These are phyloP conservation scores for Amorphotheca resinae DNA, from an alignment of 495 filamentous ascomycete species.

Conservation along the genomic window DNA sequence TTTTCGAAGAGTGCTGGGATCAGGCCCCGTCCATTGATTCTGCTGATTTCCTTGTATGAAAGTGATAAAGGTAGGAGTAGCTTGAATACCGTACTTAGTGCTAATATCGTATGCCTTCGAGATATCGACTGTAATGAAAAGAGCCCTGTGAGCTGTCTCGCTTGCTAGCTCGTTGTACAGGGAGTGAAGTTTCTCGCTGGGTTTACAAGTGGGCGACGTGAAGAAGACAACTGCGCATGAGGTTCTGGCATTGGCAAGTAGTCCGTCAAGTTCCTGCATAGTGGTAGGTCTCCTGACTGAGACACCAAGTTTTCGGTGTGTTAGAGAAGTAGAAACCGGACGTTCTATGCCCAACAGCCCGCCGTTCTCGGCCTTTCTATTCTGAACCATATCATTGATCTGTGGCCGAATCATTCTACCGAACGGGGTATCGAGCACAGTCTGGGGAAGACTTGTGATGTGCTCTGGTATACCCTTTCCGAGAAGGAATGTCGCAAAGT, in stretches of 20 bases:
- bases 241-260: slow-evolving; percentile 44
- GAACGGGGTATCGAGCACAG: slow-evolving; percentile 79
- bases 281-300: slow-evolving; percentile 27
- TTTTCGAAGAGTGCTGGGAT: slow-evolving; percentile 49
- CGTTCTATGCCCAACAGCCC: slow-evolving; percentile 39
- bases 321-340: slow-evolving; percentile 19
- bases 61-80: slow-evolving; percentile 86
- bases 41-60: slow-evolving; percentile 66
- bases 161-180: slow-evolving; percentile 69
- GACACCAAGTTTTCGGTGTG: slow-evolving; percentile 17
- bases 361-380: slow-evolving; percentile 38
- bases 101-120: slow-evolving; percentile 52
- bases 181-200: slow-evolving; percentile 77
- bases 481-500: slow-evolving; percentile 81
- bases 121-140: slow-evolving; percentile 77
- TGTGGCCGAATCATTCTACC: slow-evolving; percentile 81
- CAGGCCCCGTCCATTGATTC: slow-evolving; percentile 71
- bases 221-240: slow-evolving; percentile 84
- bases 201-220: slow-evolving; percentile 74
- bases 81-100: slow-evolving; percentile 51
- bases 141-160: slow-evolving; percentile 53
- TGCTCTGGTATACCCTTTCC: slow-evolving; percentile 79
- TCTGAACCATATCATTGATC: slow-evolving; percentile 60
- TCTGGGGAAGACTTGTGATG: slow-evolving; percentile 78
- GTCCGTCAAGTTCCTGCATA: slow-evolving; percentile 44